Base-by-base conservation (phyloP, 208 protist species). In the Lotmaria passim region DNA sequence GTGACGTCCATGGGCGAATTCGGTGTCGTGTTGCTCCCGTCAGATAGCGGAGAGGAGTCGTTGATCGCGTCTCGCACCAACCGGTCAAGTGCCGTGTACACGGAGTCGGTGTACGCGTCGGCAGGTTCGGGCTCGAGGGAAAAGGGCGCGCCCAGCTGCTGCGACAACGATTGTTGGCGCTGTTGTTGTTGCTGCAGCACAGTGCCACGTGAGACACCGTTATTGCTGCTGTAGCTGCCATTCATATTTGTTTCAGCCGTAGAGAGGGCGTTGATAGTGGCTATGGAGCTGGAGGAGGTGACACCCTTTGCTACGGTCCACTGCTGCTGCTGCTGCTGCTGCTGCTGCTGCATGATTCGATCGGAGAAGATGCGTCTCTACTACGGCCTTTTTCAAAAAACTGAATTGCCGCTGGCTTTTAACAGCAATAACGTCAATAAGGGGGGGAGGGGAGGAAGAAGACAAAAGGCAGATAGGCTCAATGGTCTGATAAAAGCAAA, bases 381-480 rank as follows among this genome's bases (percentile, higher is more conserved):
- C 38, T 41, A 7, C 38, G 38, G 38, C 38, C n/a, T n/a, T n/a
- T n/a, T n/a, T n/a, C n/a, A n/a, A n/a, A 39, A 14, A 6, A 39
- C 36, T 39, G 36, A 12, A 14, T 39, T 39, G 8, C 36, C 36
- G 36, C 12, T 39, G 36, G 36, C 36, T 39, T 12, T 39, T 39
- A 43, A 39, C 10, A 19, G 64, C 19, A 53, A 51, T 12, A 28
- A n/a, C 5, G 47, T 51, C 23, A 52, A 63, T 55, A 68, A 57
- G 62, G 17, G 28, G 52, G 65, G 64, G 7, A 56, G 62, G 66
- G 39, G 31, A 39, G 50, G 43, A 58, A 76, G 31, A 69, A 65
- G 43, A 43, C 3, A 31, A 14, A 52, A 28, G n/a, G 41, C 11
- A 61, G 38, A 34, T 28, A 48, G 19, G 39, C 21, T 53, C 39